Base-by-base conservation (phyloP, 148 eudicot species). In the Arctostaphylos glauca region DNA sequence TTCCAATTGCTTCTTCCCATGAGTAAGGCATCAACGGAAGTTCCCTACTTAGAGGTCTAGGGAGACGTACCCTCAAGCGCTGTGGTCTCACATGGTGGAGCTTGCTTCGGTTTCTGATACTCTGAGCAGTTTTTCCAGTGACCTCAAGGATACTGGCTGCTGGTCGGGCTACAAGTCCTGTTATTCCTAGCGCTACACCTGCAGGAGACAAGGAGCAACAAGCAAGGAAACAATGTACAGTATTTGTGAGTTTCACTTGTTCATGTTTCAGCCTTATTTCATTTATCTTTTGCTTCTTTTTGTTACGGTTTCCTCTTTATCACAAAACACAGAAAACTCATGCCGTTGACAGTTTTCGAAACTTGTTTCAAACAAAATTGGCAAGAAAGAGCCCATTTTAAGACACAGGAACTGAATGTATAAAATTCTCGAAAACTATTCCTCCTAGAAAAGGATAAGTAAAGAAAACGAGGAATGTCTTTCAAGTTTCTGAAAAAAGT, bases 121-220 rank as follows among this genome's bases (percentile, higher is more conserved):
- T 96, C 77, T 90, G 99, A 79, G 99, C 99, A 79, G 99, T 93
- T 89, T 87, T 96, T 41, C 95, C 98, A 0, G 99, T 96, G 62
- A 91, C 98, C 84, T 94, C 98, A 16, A 96, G 94, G 73, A 96
- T 93, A 86, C 99, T 96, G 6, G 99, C 99, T 47, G 98, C 99
- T 67, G 99, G 99, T 85, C 92, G 91, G 54, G 98, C 98, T 79
- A 96, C 97, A 76, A 96, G 97, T 68, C 98, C 98, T 16, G 99
- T 96, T 25, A 96, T 92, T 77, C 99, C 99, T 18, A 94, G 85
- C 10, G 97, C 99, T 80, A 96, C 84, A 86, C 99, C 98, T 95
- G 90, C 78, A 80, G 76, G 80, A 82, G 75, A 76, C 75, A 52
- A 68, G 47, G 81, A 64, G 70, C 62, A 71, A 83, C 68, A 81